These are phyloP conservation scores for Lecanicillium sp. DNA, from an alignment of 2,329 filamentous ascomycete genomes.

Conservation along the genomic window DNA sequence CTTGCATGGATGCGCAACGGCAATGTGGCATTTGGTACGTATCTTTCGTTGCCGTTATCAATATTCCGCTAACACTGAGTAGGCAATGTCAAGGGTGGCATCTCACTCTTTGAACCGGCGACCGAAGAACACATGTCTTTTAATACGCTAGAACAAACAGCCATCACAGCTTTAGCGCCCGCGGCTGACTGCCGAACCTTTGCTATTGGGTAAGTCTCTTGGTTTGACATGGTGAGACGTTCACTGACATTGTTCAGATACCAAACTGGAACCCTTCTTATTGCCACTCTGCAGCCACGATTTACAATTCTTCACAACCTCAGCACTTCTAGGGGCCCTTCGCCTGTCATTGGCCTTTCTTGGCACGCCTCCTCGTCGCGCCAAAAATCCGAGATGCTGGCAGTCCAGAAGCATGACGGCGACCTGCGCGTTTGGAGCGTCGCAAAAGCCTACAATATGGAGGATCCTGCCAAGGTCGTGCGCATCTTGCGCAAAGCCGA, in stretches of 20 bases:
- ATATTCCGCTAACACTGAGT: conserved; percentile 18
- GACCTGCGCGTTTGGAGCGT: conserved; percentile 96
- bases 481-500: conserved; percentile 78
- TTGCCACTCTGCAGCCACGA: conserved; percentile 81
- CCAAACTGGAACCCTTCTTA: conserved; percentile 87
- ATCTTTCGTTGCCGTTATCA: neutral
- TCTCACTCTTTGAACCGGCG: conserved; percentile 89
- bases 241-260: conserved; percentile 53
- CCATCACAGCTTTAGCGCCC: conserved; percentile 88
- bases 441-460: conserved; percentile 66
- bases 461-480: conserved; percentile 80
- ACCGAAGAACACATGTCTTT: conserved; percentile 90
- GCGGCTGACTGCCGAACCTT: conserved; percentile 87
- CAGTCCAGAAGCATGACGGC: conserved; percentile 84
- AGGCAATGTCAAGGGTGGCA: conserved; percentile 90
- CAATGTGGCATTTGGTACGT: conserved; percentile 89
- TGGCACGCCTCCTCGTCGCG: conserved; percentile 97
- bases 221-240: neutral
- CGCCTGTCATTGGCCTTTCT: conserved; percentile 76
- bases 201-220: conserved; percentile 73
- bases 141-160: conserved; percentile 84
- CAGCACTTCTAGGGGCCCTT: conserved; percentile 75
- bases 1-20: conserved; percentile 90
- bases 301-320: conserved; percentile 94
- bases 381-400: conserved; percentile 97